A percentile compares a stretch with the other conserved stretches of the same genome.
These are phyloP conservation scores for Boletus sp. DNA, from an alignment of 1,284 basidiomycete species.

Conservation along the genomic window DNA sequence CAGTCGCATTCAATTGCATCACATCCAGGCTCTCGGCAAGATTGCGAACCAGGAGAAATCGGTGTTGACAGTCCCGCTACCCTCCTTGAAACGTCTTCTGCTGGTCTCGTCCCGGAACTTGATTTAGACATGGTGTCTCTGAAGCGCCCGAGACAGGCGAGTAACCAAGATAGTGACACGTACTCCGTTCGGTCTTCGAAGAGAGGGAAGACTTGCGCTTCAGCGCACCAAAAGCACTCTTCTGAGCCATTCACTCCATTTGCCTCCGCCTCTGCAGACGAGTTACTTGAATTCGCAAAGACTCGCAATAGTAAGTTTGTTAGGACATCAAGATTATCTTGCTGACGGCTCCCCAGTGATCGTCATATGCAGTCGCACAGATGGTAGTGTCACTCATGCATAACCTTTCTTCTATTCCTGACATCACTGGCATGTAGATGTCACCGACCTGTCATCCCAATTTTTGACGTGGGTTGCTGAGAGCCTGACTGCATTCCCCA, in stretches of 20 bases:
- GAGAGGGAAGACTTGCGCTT: slow-evolving; percentile 8
- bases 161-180: slow-evolving; percentile 4
- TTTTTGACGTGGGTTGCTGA: slow-evolving; percentile 23
- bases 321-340: background rate
- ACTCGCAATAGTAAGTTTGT: slow-evolving; percentile 24
- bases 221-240: background rate
- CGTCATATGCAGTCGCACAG: slow-evolving; percentile 17
- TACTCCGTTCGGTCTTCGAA: slow-evolving; percentile 13
- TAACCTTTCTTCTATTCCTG: background rate
- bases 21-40: background rate
- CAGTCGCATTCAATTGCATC: slow-evolving; percentile 11
- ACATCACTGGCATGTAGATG: slow-evolving; percentile 15
- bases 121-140: slow-evolving; percentile 4
- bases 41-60: slow-evolving; percentile 32
- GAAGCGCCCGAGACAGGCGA: slow-evolving; percentile 20
- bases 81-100: slow-evolving; percentile 33
- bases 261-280: slow-evolving; percentile 9
- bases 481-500: background rate
- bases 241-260: background rate
- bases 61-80: slow-evolving; percentile 29
- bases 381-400: slow-evolving; percentile 16
- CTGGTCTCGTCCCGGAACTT: slow-evolving; percentile 23
- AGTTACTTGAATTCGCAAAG: slow-evolving; percentile 22
- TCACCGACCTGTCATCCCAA: slow-evolving; percentile 17
- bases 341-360: slow-evolving; percentile 18